A percentile compares a stretch with the other conserved stretches of the same genome.
Conservation (phyloP, 768 basidiomycete species). For the Mycena epipterygia region DNA sequence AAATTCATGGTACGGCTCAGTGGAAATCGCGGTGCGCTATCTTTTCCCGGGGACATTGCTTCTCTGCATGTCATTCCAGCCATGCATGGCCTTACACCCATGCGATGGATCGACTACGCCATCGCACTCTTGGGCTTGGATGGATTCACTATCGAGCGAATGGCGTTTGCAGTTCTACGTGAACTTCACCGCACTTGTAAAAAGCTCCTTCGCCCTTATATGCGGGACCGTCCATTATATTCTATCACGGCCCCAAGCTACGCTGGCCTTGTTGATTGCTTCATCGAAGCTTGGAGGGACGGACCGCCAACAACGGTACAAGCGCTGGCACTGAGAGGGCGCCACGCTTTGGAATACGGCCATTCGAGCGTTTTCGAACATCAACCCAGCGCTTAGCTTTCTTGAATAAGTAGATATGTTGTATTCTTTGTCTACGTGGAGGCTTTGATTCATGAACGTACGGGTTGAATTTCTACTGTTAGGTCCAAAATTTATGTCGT, state of each 20-base stretch:
- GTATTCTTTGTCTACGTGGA: neutral
- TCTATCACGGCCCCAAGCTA: neutral
- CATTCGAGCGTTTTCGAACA: neutral
- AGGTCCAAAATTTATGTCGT: no score
- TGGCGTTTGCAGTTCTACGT: slow-evolving; percentile 3
- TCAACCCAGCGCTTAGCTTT: neutral
- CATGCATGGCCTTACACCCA: no score
- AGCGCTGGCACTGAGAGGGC: neutral
- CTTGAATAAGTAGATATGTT: neutral
- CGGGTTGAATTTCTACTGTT: no score
- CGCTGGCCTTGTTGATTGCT: neutral
- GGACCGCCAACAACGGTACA: neutral
- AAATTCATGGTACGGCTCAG: neutral
- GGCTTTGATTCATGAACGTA: no score
- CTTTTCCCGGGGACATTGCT: neutral
- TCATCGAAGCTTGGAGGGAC: neutral
- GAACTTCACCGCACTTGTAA: slow-evolving; percentile 2
- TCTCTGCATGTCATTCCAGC: neutral
- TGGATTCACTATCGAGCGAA: slow-evolving; percentile 10
- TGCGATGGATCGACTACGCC: no score
- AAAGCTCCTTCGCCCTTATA: neutral
- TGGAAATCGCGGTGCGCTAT: neutral
- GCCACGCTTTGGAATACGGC: neutral
- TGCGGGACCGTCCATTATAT: neutral
- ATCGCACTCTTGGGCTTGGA: neutral